A percentile compares a stretch with the other conserved stretches of the same genome.
These are phyloP conservation scores for Jamesozyma spencerorum DNA, from an alignment of 805 yeast genomes.

Conservation along the genomic window DNA sequence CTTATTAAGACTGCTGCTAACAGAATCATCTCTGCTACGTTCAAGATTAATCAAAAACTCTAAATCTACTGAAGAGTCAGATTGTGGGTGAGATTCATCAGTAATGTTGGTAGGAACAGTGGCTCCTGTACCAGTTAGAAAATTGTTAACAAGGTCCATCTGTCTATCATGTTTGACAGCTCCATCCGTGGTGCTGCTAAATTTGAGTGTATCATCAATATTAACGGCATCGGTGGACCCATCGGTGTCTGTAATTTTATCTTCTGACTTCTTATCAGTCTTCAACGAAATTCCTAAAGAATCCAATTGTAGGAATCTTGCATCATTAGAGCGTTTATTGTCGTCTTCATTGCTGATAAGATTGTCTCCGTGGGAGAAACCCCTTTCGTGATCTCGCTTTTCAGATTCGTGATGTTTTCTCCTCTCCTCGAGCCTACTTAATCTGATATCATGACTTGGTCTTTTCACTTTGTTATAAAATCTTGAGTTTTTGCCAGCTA, in stretches of 20 bases:
- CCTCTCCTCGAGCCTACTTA: slow-evolving; percentile 26
- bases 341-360: not conserved
- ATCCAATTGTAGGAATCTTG: slow-evolving; percentile 6
- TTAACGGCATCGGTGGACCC: no score
- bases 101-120: not conserved
- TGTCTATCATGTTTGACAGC: not conserved
- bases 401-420: slow-evolving; percentile 19
- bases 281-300: slow-evolving; percentile 13
- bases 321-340: not conserved
- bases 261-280: not conserved
- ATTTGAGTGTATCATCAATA: no score
- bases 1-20: not conserved
- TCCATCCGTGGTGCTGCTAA: no score
- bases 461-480: slow-evolving; percentile 35
- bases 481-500: slow-evolving; percentile 43
- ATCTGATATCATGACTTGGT: slow-evolving; percentile 19
- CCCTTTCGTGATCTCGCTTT: slow-evolving; percentile 2
- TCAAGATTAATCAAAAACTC: slow-evolving; percentile 15
- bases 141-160: not conserved
- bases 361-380: not conserved
- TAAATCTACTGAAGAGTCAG: slow-evolving; percentile 9
- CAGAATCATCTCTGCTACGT: not conserved
- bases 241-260: not conserved
- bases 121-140: not conserved
- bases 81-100: not conserved